Percentiles rank a stretch among this genome's conserved stretches.
Evolutionary conservation across 345 rosid species (phyloP).

Genomic region (Eucalyptus regnans): DNA sequence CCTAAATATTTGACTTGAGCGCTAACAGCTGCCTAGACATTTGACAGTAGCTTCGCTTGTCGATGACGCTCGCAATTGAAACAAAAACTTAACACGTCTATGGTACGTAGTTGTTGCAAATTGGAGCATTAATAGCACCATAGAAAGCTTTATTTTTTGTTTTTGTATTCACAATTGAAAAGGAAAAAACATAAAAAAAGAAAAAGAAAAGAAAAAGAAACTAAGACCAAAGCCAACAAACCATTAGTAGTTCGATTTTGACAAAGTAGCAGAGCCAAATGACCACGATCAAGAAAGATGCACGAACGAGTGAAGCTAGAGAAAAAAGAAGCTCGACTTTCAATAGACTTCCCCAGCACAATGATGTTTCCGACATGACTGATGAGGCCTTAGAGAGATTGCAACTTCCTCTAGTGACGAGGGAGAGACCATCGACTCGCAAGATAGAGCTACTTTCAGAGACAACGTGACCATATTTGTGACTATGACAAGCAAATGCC

Average conservation of each 20-base stretch:
- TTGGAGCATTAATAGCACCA: not conserved
- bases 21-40: fast-evolving
- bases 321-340: not conserved
- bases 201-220: not conserved
- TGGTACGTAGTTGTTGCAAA: not conserved
- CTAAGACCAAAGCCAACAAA: not conserved
- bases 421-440: no score
- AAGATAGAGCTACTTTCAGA: not conserved
- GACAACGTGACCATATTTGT: not conserved
- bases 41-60: no score
- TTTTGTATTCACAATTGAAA: not conserved
- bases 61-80: no score
- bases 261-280: not conserved
- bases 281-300: not conserved
- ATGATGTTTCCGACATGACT: not conserved
- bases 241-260: fast-evolving
- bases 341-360: not conserved
- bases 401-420: no score
- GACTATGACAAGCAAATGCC: not conserved
- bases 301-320: not conserved
- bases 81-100: no score
- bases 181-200: not conserved
- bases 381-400: not conserved
- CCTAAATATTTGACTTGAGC: not conserved
- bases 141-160: not conserved